A percentile compares a stretch with the other conserved stretches of the same genome.
Conservation (phyloP, 1,284 basidiomycete genomes). For the Cystobasidiaceae sp. region DNA sequence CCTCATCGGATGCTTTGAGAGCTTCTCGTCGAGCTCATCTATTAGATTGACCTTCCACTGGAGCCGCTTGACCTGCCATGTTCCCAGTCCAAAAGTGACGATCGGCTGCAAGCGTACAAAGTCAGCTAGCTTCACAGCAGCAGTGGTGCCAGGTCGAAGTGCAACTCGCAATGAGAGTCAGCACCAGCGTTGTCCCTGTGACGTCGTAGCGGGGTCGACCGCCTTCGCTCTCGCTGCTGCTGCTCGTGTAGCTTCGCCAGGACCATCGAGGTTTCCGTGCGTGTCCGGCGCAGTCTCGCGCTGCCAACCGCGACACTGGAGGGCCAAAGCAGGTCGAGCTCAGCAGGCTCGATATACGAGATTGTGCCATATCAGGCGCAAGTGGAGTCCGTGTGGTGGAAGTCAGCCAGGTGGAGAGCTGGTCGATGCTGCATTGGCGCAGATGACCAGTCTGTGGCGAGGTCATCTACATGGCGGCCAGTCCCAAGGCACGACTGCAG, state of each 20-base stretch:
- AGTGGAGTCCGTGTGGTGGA: too few relatives aligned
- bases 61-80: constrained; percentile 84
- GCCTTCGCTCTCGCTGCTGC: neutral
- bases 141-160: neutral
- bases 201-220: constrained; percentile 19
- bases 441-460: too few relatives aligned
- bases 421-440: too few relatives aligned
- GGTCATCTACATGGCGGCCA: too few relatives aligned
- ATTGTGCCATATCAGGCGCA: too few relatives aligned
- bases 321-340: too few relatives aligned
- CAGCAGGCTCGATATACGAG: too few relatives aligned
- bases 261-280: too few relatives aligned
- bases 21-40: constrained; percentile 87
- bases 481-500: too few relatives aligned
- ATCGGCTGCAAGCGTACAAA: constrained; percentile 55
- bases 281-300: too few relatives aligned
- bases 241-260: neutral
- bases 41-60: constrained; percentile 94
- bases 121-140: neutral
- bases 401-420: too few relatives aligned
- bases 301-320: too few relatives aligned
- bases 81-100: constrained; percentile 81
- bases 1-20: constrained; percentile 69
- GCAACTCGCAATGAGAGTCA: constrained; percentile 20
- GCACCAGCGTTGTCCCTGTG: constrained; percentile 21